Evolutionary conservation across 2,329 filamentous ascomycete genomes (phyloP), one percentile per base, ranked within the genome.

Genomic region (Fusarium penzigii): DNA sequence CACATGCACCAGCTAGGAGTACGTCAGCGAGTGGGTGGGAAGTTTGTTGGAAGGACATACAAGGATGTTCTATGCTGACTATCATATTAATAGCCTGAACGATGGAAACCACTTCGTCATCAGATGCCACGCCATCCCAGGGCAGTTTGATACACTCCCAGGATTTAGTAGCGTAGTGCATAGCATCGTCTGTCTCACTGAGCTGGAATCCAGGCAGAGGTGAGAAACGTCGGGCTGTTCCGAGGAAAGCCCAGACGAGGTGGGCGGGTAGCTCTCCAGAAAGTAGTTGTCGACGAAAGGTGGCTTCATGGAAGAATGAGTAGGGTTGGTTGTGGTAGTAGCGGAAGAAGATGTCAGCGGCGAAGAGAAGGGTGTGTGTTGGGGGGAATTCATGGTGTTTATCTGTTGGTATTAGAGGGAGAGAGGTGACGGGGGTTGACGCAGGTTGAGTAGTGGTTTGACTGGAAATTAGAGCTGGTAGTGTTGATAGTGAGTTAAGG

Each of bases 251-350:
- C 43, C 43, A 45, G 10, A 39, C 43, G 9, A 39, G 16, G 13
- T 45, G 43, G 14, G 9, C 17, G 2, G 43, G 43, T 17, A 45
- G 12, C 13, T 45, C 16, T 2, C 43, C 43, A 2, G 43, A 12
- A 6, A 32, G 16, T 1, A 45, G 14, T 8, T 32, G 43, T 8
- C 43, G 43, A 8, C 43, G 43, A n/a, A 45, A 45, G 16, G 43
- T 45, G 13, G 16, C 13, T 29, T 45, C 43, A 14, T 45, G 43
- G 16, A 45, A 45, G 8, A 45, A n/a, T 3, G 43, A 45, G 16
- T 45, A 45, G 5, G 43, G 43, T 17, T 45, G 43, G 32, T 45
- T 45, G 32, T 45, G 43, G 32, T 32, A 45, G 43, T 20, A 45
- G 11, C 43, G 43, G 29, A 45, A 45, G 14, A 36, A 45, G 6